A percentile compares a stretch with the other conserved stretches of the same genome.
Evolutionary conservation across 176 grass and related monocot species (phyloP).

Genomic region (maize (Zea mays)): Zm-B73-REFERENCE-NAM-5.0 NC_050096.1:202778501-202779000

Average conservation of each 20-base stretch:
- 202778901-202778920: conserved; percentile 32
- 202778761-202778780: conserved; percentile 42
- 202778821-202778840: conserved; percentile 47
- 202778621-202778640: conserved; percentile 13
- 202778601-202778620: conserved; percentile 40
- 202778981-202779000: no score
- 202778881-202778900: conserved; percentile 3
- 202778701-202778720: no score
- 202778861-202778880: conserved; percentile 39
- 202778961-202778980: not conserved
- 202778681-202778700: not conserved
- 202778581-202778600: conserved; percentile 40
- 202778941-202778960: not conserved
- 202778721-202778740: conserved; percentile 1
- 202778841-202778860: conserved; percentile 46
- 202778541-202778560: conserved; percentile 32
- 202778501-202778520: not conserved
- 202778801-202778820: not conserved
- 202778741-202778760: not conserved
- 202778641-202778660: conserved; percentile 36
- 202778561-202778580: conserved; percentile 44
- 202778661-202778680: not conserved
- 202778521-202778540: not conserved
- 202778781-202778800: conserved; percentile 30
- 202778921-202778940: conserved; percentile 5